Evolutionary conservation across 371 early-diverging fungal species (phyloP), one percentile per base, ranked within the genome.

Genomic region (Lichtheimia ramosa): DNA sequence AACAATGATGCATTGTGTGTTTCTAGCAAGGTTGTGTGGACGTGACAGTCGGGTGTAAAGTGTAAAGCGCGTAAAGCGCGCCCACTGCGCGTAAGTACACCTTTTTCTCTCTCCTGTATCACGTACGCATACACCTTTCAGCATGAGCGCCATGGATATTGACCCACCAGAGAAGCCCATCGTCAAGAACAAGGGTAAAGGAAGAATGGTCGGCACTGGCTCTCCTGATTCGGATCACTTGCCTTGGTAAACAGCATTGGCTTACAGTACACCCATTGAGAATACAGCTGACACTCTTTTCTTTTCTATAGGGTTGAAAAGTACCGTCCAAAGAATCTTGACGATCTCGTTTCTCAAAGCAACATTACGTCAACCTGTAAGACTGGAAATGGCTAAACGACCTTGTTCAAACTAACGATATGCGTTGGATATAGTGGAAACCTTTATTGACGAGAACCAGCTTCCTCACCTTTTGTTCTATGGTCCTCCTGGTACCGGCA

Each of bases 401-500:
- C 42, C 16, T 41, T 15, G 49, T 56, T 48, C 14, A 51, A 21
- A 15, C 48, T 48, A 16, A 54, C 4, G 28, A 48, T 40, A 21
- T 25, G 42, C 5, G 21, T 34, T 28, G 14, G 46, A 21, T 13
- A 50, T 51, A 88, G 94, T 97, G 49, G 83, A 91, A 59, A 74
- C 86, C 12, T 96, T 96, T 69, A 94, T 96, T 58, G 91, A 93
- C 42, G 85, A 90, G 52, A 87, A 90, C 64, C 41, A 84, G 14
- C 69, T 98, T 50, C 99, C 99, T 20, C 99, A 99, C 73, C 82
- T 99, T 34, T 79, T 99, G 34, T 97, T 99, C 71, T 97, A 99
- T 81, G 99, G 99, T 8, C 99, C 99, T 52, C 98, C 99, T 41
- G 99, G 99, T 58, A 91, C 99, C 2, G 99, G 99, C 68, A 99